phyloP scores from a whole-genome alignment of 148 eudicot genomes.

The Persicaria tinctoria region DNA sequence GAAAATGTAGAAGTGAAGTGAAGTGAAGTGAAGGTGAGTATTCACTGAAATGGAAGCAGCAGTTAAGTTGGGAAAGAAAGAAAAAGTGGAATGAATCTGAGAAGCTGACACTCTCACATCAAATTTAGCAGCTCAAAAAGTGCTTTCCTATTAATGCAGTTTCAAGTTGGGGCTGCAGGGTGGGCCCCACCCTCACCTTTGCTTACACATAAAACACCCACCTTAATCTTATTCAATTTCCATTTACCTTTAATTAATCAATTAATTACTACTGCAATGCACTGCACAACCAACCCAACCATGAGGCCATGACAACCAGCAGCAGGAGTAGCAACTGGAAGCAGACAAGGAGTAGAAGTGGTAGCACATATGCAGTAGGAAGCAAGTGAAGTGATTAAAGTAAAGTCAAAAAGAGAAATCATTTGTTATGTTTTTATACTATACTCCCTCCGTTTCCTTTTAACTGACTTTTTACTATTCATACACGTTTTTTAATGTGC shows the following conservation, averaged over 20 bases:
- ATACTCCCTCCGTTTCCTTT: no score
- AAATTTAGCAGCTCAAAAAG: slow-evolving; percentile 8
- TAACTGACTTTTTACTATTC: no score
- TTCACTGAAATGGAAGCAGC: slow-evolving; percentile 6
- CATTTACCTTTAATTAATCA: not conserved
- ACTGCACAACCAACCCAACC: no score
- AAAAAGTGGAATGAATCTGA: not conserved
- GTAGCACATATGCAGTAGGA: not conserved
- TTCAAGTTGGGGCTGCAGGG: slow-evolving; percentile 2
- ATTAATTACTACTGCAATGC: not conserved
- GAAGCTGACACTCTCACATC: not conserved
- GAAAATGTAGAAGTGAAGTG: not conserved
- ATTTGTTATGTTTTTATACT: not conserved
- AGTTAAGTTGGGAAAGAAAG: not conserved
- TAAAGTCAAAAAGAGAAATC: slow-evolving; percentile 10
- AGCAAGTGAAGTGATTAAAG: slow-evolving; percentile 7
- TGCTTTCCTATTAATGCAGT: not conserved
- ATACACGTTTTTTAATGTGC: no score
- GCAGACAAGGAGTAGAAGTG: slow-evolving; percentile 11
- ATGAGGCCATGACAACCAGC: not conserved
- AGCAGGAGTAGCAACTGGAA: slow-evolving; percentile 7
- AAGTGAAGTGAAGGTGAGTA: not conserved
- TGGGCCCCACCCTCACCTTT: not conserved
- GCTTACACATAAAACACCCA: slow-evolving; percentile 14
- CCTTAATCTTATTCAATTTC: not conserved